phyloP scores from a whole-genome alignment of 2,329 filamentous ascomycete species.

The Colletotrichum chlorophyti region DNA sequence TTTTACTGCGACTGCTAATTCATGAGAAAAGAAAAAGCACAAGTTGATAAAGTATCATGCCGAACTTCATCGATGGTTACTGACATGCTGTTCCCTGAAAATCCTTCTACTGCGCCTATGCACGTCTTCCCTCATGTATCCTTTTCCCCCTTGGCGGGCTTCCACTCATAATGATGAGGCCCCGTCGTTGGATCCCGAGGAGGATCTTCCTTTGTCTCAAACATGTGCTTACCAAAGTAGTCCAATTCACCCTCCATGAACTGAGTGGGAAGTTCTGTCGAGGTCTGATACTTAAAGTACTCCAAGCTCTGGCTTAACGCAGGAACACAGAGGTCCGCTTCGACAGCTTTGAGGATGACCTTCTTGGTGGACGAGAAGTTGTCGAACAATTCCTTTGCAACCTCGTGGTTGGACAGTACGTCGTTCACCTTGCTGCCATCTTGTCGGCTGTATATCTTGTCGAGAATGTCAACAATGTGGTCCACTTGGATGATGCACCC shows the following conservation, averaged over 20 bases:
- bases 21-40: no score
- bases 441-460: constrained; percentile 46
- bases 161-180: constrained; percentile 70
- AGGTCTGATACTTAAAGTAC: constrained; percentile 69
- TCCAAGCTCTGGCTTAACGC: constrained; percentile 68
- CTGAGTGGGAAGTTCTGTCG: constrained; percentile 66
- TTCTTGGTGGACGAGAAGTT: constrained; percentile 59
- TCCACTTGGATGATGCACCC: constrained; percentile 77
- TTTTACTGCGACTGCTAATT: no score
- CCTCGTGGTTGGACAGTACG: constrained; percentile 37
- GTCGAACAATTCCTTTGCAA: constrained; percentile 60
- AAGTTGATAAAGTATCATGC: no score
- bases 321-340: constrained; percentile 66
- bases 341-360: constrained; percentile 59
- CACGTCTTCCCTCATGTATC: no score
- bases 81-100: no score
- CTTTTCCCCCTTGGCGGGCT: constrained; percentile 43
- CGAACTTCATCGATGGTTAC: no score
- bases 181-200: constrained; percentile 52
- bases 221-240: constrained; percentile 74
- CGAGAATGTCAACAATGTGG: constrained; percentile 66
- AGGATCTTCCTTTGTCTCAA: constrained; percentile 61
- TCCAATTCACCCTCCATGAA: constrained; percentile 77
- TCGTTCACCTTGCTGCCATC: constrained; percentile 52
- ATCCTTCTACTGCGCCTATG: no score